These are phyloP conservation scores for Yarrowia sp. DNA, from an alignment of 805 yeast genomes.

Conservation along the genomic window DNA sequence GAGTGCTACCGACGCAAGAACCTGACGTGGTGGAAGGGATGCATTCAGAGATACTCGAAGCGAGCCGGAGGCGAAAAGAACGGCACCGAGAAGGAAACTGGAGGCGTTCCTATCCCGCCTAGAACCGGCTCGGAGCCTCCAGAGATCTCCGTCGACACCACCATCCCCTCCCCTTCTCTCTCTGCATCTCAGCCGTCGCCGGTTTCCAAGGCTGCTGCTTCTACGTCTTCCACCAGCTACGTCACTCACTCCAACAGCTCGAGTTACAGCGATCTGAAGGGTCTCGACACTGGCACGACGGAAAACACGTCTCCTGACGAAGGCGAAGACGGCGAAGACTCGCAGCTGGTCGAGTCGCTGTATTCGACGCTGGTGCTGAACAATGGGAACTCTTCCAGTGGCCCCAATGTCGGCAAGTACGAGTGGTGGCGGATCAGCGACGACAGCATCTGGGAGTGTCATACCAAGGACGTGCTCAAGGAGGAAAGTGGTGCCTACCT, in stretches of 20 bases:
- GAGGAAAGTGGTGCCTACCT: slow-evolving; percentile 84
- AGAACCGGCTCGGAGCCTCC: background rate
- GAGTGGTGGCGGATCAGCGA: slow-evolving; percentile 85
- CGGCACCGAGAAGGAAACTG: background rate
- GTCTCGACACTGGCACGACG: slow-evolving; percentile 6
- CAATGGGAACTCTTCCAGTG: slow-evolving; percentile 31
- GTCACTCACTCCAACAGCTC: slow-evolving; percentile 34
- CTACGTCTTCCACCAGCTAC: slow-evolving; percentile 31
- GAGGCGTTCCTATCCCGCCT: background rate
- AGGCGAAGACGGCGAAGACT: slow-evolving; percentile 13
- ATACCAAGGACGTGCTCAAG: slow-evolving; percentile 61
- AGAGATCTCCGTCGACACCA: slow-evolving; percentile 11
- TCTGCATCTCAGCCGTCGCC: slow-evolving; percentile 39
- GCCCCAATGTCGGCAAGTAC: slow-evolving; percentile 40
- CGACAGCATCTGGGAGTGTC: slow-evolving; percentile 67
- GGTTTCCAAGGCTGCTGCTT: slow-evolving; percentile 16
- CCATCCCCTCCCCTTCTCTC: slow-evolving; percentile 15
- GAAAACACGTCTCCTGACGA: slow-evolving; percentile 11
- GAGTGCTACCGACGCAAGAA: slow-evolving; percentile 81
- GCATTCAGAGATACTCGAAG: slow-evolving; percentile 26
- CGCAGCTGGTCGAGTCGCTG: slow-evolving; percentile 29
- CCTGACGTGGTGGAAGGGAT: slow-evolving; percentile 45
- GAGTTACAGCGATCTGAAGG: slow-evolving; percentile 26
- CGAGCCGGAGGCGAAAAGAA: slow-evolving; percentile 6
- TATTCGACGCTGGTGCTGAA: slow-evolving; percentile 28